Percentiles rank a stretch among this genome's conserved stretches.
Evolutionary conservation across 352 stramenopile genomes (phyloP).

Genomic region (Paralagenidium karlingii): DNA sequence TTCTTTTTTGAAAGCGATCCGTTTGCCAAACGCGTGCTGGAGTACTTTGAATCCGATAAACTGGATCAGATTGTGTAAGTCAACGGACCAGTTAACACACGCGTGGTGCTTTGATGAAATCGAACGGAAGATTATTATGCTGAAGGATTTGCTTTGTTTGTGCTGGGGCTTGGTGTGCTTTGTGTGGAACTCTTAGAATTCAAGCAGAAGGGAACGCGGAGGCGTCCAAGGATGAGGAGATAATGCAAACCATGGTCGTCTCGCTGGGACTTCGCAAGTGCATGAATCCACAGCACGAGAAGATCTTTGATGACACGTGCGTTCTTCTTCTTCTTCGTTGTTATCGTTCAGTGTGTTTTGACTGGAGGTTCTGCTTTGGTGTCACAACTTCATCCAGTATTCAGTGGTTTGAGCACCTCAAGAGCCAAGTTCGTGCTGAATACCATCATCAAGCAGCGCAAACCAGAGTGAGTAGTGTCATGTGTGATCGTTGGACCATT

Average conservation of each 20-base stretch:
- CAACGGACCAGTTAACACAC: background rate
- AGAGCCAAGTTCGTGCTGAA: constrained; percentile 44
- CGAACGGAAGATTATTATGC: background rate
- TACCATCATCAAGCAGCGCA: constrained; percentile 54
- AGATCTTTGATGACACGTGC: constrained; percentile 24
- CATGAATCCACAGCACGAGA: constrained; percentile 17
- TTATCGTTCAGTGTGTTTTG: background rate
- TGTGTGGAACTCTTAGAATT: no score
- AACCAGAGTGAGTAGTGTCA: no score
- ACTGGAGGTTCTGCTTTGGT: background rate
- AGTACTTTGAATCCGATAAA: constrained; percentile 49
- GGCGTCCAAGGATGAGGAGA: constrained; percentile 2
- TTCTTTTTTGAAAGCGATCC: constrained; percentile 55
- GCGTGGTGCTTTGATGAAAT: background rate
- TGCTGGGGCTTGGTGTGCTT: no score
- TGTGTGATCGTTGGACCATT: no score
- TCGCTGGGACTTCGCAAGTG: constrained; percentile 31
- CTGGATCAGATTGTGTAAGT: constrained; percentile 49
- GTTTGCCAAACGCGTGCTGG: constrained; percentile 44
- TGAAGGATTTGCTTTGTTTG: background rate
- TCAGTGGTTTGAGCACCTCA: constrained; percentile 35
- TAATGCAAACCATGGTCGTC: constrained; percentile 12
- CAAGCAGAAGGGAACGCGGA: no score
- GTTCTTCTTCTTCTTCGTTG: background rate
- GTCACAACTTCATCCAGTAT: constrained; percentile 15